phyloP scores from a whole-genome alignment of 495 filamentous ascomycete species.

The Darksidea phi region DNA sequence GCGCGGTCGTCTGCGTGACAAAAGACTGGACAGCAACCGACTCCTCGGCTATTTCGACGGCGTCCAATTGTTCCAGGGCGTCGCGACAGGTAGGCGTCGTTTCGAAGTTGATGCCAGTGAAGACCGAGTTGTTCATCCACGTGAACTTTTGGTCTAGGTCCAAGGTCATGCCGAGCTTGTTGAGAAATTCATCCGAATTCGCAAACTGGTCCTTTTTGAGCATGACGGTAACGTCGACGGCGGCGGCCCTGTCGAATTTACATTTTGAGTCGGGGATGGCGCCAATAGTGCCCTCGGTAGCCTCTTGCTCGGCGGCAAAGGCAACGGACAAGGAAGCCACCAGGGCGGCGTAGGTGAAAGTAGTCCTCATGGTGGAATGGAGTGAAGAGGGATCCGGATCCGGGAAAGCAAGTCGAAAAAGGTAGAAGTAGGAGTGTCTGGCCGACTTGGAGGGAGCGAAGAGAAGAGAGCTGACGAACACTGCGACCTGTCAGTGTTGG shows the following conservation, averaged over 20 bases:
- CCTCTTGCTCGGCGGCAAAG: conserved; percentile 6
- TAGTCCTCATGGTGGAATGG: conserved; percentile 28
- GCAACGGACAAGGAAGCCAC: conserved; percentile 19
- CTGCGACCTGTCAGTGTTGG: conserved; percentile 22
- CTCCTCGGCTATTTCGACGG: conserved; percentile 45
- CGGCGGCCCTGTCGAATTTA: conserved; percentile 32
- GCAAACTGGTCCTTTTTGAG: conserved; percentile 36
- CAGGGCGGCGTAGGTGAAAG: conserved; percentile 20
- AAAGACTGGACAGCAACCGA: conserved; percentile 19
- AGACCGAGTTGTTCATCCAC: conserved; percentile 49
- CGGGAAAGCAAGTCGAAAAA: conserved; percentile 1
- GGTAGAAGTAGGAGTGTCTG: conserved; percentile 7
- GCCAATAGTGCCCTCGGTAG: too few relatives aligned
- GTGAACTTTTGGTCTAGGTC: conserved; percentile 38
- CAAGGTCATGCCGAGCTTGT: not conserved
- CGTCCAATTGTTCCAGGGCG: conserved; percentile 42
- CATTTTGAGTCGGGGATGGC: not conserved
- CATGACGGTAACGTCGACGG: conserved; percentile 45
- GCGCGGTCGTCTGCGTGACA: conserved; percentile 33
- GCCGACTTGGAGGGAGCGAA: conserved; percentile 9
- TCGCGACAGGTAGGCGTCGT: conserved; percentile 44
- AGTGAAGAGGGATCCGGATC: conserved; percentile 9
- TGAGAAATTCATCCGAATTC: conserved; percentile 11
- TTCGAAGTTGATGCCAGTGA: conserved; percentile 48
- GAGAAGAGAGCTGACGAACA: conserved; percentile 15